Evolutionary conservation across 2,329 filamentous ascomycete species (phyloP).

Genomic region (Pleomassaria siparia): DNA sequence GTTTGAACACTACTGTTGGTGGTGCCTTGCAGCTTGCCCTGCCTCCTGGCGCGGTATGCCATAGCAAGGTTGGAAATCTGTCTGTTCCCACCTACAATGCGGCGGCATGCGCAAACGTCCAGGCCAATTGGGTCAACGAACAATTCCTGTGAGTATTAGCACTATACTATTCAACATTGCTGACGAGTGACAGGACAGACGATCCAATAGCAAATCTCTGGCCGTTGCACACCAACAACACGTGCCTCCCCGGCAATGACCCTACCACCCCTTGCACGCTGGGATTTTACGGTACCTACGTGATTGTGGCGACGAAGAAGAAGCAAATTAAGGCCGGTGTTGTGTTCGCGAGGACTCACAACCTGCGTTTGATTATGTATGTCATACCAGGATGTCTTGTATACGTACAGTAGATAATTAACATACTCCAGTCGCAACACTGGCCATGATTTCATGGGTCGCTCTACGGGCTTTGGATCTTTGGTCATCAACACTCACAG

Average conservation of each 20-base stretch:
- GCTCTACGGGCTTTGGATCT: constrained; percentile 35
- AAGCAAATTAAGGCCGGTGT: constrained; percentile 37
- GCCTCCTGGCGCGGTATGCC: constrained; percentile 34
- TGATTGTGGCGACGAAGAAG: constrained; percentile 36
- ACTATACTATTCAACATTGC: constrained; percentile 2
- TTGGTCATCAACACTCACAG: constrained; percentile 42
- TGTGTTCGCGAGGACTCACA: constrained; percentile 35
- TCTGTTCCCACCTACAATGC: constrained; percentile 24
- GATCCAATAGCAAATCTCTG: constrained; percentile 35
- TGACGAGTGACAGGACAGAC: constrained; percentile 24
- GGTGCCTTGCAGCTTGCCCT: constrained; percentile 30
- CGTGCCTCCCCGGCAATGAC: constrained; percentile 30
- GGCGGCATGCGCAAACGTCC: constrained; percentile 27
- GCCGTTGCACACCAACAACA: constrained; percentile 39
- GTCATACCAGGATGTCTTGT: not conserved
- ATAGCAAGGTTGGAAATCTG: constrained; percentile 25
- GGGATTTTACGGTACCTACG: constrained; percentile 37
- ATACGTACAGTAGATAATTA: not conserved
- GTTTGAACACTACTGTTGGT: constrained; percentile 32
- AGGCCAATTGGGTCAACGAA: constrained; percentile 31
- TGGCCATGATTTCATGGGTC: constrained; percentile 41
- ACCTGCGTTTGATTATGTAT: constrained; percentile 34
- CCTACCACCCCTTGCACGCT: constrained; percentile 30
- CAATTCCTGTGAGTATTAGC: constrained; percentile 30
- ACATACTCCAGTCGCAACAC: constrained; percentile 26